Evolutionary conservation across 805 yeast species (phyloP).

Genomic region (Metschnikowia gruessii): DNA sequence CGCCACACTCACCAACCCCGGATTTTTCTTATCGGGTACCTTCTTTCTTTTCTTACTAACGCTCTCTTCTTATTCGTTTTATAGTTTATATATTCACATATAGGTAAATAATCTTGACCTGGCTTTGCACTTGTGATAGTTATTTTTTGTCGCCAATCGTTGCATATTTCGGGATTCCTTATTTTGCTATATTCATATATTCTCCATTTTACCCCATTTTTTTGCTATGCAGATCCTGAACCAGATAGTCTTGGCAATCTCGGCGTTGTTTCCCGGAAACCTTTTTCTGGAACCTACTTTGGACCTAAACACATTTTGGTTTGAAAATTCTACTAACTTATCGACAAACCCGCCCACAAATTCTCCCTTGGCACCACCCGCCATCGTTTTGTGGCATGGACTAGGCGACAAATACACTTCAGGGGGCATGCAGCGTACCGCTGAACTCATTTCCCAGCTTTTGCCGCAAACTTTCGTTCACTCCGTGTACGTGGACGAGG

Average conservation of each 20-base stretch:
- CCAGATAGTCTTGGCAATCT: conserved; percentile 8
- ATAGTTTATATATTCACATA: not conserved
- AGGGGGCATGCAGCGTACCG: conserved; percentile 49
- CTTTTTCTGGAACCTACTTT: not conserved
- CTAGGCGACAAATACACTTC: conserved; percentile 74
- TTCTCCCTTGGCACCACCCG: conserved; percentile 2
- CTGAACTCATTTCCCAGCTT: conserved; percentile 38
- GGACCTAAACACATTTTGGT: not conserved
- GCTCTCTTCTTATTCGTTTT: not conserved
- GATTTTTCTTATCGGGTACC: too few relatives aligned
- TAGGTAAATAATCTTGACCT: too few relatives aligned
- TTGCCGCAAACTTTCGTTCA: conserved; percentile 53
- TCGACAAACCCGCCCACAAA: not conserved
- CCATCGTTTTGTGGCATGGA: conserved; percentile 82
- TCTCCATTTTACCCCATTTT: not conserved
- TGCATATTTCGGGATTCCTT: too few relatives aligned
- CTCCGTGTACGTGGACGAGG: conserved; percentile 50
- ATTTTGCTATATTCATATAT: too few relatives aligned
- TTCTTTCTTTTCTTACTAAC: not conserved
- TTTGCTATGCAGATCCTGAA: conserved; percentile 5
- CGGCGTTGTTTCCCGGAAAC: conserved; percentile 3
- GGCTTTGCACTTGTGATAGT: too few relatives aligned
- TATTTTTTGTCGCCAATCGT: too few relatives aligned
- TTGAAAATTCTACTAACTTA: not conserved
- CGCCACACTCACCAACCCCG: too few relatives aligned